Percentiles rank a stretch among this genome's conserved stretches.
These are phyloP conservation scores for Fomes fomentarius DNA, from an alignment of 1,284 basidiomycete species.

Conservation along the genomic window DNA sequence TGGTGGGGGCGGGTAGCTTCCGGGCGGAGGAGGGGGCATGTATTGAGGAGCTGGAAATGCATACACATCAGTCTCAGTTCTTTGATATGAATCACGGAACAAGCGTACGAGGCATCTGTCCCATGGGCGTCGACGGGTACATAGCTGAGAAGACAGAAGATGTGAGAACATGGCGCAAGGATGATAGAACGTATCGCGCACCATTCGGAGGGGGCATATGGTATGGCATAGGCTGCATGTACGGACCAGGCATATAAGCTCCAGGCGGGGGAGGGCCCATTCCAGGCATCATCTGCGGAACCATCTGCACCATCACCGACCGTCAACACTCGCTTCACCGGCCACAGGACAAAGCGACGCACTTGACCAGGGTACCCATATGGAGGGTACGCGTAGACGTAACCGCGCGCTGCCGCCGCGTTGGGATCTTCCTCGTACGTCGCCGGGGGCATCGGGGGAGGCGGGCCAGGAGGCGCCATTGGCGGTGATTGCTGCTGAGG, in stretches of 20 bases:
- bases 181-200: conserved; percentile 28
- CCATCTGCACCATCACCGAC: conserved; percentile 17
- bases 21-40: conserved; percentile 64
- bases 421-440: conserved; percentile 73
- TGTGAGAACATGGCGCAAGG: neutral
- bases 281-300: conserved; percentile 77
- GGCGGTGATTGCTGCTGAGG: conserved; percentile 61
- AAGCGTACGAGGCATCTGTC: conserved; percentile 82
- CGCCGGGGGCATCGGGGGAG: conserved; percentile 68
- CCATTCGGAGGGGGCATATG: conserved; percentile 78
- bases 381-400: conserved; percentile 73
- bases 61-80: neutral
- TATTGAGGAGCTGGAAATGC: conserved; percentile 60
- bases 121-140: conserved; percentile 77
- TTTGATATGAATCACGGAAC: neutral
- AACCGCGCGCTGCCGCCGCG: conserved; percentile 61
- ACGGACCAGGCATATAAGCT: conserved; percentile 70
- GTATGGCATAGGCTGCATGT: conserved; percentile 83
- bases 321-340: neutral
- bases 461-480: conserved; percentile 66
- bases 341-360: conserved; percentile 23
- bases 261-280: conserved; percentile 79
- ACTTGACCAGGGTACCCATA: conserved; percentile 79
- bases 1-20: conserved; percentile 71
- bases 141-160: conserved; percentile 53